These are phyloP conservation scores for Neoboletus brunneissimus DNA, from an alignment of 768 basidiomycete genomes.

Conservation along the genomic window DNA sequence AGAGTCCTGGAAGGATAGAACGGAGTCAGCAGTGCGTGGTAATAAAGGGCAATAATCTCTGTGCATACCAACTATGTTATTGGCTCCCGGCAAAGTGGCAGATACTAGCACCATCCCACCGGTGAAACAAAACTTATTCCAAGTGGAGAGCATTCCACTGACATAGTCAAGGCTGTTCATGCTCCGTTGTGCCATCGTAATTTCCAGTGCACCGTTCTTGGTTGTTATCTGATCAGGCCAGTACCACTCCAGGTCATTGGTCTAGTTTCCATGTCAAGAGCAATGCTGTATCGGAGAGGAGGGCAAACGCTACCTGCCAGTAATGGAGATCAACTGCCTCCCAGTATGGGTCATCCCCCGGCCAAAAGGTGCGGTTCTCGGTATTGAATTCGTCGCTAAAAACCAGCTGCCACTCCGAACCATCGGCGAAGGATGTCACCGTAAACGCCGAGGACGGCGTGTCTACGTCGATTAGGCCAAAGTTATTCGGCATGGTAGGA, in stretches of 20 bases:
- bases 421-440: slow-evolving; percentile 49
- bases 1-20: slow-evolving; percentile 44
- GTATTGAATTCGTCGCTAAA: slow-evolving; percentile 89
- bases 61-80: slow-evolving; percentile 42
- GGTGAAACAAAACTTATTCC: slow-evolving; percentile 96
- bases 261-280: slow-evolving; percentile 34
- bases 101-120: slow-evolving; percentile 75
- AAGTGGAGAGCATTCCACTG: slow-evolving; percentile 63
- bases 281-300: background rate
- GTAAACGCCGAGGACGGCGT: slow-evolving; percentile 65
- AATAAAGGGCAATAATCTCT: background rate
- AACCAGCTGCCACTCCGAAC: slow-evolving; percentile 59
- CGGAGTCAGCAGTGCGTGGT: background rate
- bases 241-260: slow-evolving; percentile 86
- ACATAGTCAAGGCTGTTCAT: slow-evolving; percentile 73
- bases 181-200: slow-evolving; percentile 64
- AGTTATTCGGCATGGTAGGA: slow-evolving; percentile 58
- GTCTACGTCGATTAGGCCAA: slow-evolving; percentile 70
- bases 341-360: slow-evolving; percentile 86
- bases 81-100: slow-evolving; percentile 69
- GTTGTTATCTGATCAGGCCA: slow-evolving; percentile 79
- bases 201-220: slow-evolving; percentile 64
- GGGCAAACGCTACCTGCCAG: slow-evolving; percentile 49
- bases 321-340: slow-evolving; percentile 81
- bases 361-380: slow-evolving; percentile 75